Percentiles rank a stretch among this genome's conserved stretches.
These are phyloP conservation scores for Rhododendron ovatum DNA, from an alignment of 148 eudicot genomes.

Conservation along the genomic window DNA sequence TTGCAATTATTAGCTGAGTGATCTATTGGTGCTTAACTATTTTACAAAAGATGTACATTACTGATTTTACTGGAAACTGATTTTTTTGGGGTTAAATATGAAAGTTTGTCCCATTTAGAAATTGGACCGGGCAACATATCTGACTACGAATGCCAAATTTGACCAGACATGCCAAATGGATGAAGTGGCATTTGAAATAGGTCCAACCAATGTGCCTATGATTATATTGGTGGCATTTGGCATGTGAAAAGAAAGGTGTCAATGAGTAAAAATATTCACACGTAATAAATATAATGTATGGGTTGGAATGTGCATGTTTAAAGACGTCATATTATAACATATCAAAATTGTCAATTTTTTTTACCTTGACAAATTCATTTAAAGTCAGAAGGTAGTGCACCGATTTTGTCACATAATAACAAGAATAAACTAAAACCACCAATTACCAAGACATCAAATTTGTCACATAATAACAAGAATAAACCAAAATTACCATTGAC, in stretches of 20 bases:
- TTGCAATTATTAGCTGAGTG: background rate
- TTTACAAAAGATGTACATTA: background rate
- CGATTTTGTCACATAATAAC: no score
- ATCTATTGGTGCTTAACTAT: background rate
- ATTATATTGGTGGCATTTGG: no score
- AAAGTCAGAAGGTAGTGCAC: no score
- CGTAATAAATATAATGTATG: no score
- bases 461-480: background rate
- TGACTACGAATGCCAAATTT: background rate
- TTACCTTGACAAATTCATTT: no score
- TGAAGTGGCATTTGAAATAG: background rate
- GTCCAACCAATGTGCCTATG: background rate
- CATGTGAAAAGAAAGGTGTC: no score
- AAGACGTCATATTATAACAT: background rate
- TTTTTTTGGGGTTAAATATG: background rate
- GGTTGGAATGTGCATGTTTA: no score
- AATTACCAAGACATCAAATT: background rate
- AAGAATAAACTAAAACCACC: background rate
- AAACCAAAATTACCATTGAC: background rate
- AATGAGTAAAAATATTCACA: no score
- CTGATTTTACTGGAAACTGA: background rate
- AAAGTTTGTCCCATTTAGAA: background rate
- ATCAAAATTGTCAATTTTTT: background rate
- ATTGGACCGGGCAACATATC: background rate
- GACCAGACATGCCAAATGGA: background rate